phyloP scores from a whole-genome alignment of 129 eudicot genomes.

The Solidago caesia region DNA sequence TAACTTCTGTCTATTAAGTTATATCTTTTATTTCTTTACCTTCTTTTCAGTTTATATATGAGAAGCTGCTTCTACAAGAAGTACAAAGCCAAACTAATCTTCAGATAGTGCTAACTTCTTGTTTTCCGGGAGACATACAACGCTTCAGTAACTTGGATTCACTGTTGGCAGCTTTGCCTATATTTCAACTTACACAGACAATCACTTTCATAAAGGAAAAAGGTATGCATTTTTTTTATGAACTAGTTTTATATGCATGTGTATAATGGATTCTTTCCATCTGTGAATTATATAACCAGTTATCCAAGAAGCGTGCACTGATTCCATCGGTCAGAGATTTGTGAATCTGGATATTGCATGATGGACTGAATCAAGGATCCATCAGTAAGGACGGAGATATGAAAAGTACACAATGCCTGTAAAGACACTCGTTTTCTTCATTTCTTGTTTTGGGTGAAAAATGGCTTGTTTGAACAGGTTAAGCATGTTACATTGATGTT shows the following conservation, averaged over 20 bases:
- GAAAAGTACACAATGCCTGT: no score
- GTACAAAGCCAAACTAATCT: background rate
- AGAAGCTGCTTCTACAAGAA: constrained; percentile 20
- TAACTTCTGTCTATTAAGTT: background rate
- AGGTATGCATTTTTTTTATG: constrained; percentile 5
- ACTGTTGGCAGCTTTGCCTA: background rate
- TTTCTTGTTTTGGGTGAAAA: no score
- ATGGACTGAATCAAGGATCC: background rate
- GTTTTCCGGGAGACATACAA: background rate
- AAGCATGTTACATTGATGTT: no score
- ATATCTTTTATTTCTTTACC: background rate
- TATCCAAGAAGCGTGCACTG: background rate
- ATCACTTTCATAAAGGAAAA: constrained; percentile 1
- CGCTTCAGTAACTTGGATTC: background rate
- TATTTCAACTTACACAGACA: background rate
- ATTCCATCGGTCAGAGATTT: background rate
- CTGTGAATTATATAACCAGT: background rate
- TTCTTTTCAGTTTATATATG: background rate
- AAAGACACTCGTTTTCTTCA: no score
- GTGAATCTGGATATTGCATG: background rate
- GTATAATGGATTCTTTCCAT: background rate
- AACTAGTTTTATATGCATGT: background rate
- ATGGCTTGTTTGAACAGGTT: no score
- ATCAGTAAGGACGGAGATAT: no score
- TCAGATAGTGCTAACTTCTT: background rate